These are phyloP conservation scores for Starmerella geochares DNA, from an alignment of 805 yeast genomes.

Conservation along the genomic window DNA sequence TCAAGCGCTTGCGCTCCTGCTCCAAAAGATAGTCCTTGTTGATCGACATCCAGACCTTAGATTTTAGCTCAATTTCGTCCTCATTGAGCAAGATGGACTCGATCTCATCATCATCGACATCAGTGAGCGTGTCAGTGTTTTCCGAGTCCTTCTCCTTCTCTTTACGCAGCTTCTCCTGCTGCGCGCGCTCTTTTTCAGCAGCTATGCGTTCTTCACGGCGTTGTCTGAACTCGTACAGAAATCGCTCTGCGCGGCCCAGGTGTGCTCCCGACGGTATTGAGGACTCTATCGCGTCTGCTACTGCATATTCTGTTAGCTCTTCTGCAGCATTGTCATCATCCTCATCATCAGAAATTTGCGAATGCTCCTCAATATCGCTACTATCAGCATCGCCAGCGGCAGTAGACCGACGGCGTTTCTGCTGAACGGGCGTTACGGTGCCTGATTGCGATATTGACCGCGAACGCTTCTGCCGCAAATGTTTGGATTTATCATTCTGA, in stretches of 20 bases:
- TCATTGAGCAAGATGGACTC: constrained; percentile 49
- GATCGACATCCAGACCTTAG: constrained; percentile 78
- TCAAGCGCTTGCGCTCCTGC: constrained; percentile 74
- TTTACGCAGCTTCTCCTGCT: constrained; percentile 26
- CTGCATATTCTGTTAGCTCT: constrained; percentile 1
- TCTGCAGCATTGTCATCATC: neutral
- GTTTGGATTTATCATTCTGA: neutral
- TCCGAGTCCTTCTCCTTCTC: constrained; percentile 33
- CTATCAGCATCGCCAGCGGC: neutral
- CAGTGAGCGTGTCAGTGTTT: constrained; percentile 54
- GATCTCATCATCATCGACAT: constrained; percentile 76
- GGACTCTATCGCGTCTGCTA: constrained; percentile 2
- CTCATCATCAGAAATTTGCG: neutral
- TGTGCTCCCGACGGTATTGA: neutral
- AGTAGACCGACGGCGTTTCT: neutral
- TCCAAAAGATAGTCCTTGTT: constrained; percentile 78
- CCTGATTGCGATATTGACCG: neutral
- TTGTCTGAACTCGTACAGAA: constrained; percentile 22
- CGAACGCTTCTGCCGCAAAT: neutral
- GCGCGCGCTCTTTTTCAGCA: constrained; percentile 28
- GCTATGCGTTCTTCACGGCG: constrained; percentile 22
- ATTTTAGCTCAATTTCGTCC: constrained; percentile 65
- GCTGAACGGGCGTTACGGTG: neutral
- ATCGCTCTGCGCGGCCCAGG: constrained; percentile 25
- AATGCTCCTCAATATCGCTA: neutral